phyloP scores from a whole-genome alignment of 2,329 filamentous ascomycete species.

The Arthroderma uncinatum region DNA sequence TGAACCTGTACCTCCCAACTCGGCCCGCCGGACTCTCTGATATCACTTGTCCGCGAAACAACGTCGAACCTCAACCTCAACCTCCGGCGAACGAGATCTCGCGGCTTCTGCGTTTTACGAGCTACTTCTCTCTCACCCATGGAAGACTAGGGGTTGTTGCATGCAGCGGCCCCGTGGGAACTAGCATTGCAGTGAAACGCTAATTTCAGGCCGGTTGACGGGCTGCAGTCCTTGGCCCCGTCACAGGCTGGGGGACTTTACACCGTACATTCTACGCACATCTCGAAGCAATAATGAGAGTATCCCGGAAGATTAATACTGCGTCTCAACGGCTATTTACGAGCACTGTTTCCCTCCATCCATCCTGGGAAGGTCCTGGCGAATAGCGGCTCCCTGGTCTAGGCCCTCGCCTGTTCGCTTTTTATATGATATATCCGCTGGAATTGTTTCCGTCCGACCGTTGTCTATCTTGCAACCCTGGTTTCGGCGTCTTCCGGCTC shows the following conservation, averaged over 20 bases:
- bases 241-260: too few relatives aligned
- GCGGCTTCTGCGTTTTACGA: background rate
- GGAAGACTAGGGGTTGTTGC: background rate
- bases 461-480: background rate
- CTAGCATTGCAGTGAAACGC: background rate
- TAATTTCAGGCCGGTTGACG: background rate
- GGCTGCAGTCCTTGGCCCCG: background rate
- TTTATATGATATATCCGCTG: conserved; percentile 5
- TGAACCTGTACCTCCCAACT: background rate
- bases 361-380: background rate
- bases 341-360: background rate
- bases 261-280: too few relatives aligned
- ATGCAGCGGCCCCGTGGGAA: background rate
- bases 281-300: background rate
- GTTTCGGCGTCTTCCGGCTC: conserved; percentile 4
- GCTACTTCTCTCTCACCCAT: background rate
- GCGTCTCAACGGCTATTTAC: conserved; percentile 4
- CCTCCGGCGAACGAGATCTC: background rate
- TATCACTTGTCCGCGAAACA: background rate
- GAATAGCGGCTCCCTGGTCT: background rate
- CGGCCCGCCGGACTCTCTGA: background rate
- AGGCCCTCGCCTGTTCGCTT: background rate
- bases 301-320: conserved; percentile 6
- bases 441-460: background rate
- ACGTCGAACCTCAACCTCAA: background rate